Percentiles rank a stretch among this genome's conserved stretches.
phyloP scores from a whole-genome alignment of 345 rosid species.

The Pistacia atlantica region DNA sequence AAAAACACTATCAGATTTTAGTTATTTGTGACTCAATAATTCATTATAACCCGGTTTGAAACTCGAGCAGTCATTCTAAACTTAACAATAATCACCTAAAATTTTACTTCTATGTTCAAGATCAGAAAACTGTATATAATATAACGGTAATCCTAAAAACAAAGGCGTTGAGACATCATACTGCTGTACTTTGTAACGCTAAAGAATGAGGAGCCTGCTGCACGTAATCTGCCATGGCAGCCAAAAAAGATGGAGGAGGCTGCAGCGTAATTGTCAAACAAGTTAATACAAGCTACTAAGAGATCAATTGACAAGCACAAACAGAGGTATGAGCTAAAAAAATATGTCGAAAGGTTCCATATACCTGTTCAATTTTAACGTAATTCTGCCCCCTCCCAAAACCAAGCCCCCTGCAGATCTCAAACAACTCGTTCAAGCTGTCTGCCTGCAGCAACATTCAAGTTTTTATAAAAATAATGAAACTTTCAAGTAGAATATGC shows the following conservation, averaged over 20 bases:
- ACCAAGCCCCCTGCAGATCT: constrained; percentile 30
- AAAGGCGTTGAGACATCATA: constrained; percentile 13
- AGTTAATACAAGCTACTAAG: constrained; percentile 8
- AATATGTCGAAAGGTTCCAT: neutral
- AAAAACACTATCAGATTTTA: neutral
- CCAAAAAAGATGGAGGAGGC: constrained; percentile 37
- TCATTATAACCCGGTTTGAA: neutral
- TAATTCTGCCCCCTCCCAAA: constrained; percentile 27
- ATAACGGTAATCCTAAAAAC: neutral
- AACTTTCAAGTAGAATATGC: neutral
- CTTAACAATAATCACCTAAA: no score
- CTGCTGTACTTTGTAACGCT: constrained; percentile 24
- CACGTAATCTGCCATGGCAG: constrained; percentile 42
- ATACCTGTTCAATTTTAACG: constrained; percentile 37
- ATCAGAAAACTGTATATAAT: no score
- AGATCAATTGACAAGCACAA: neutral
- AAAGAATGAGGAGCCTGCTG: constrained; percentile 26
- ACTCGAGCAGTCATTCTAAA: neutral
- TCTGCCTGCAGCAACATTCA: constrained; percentile 31
- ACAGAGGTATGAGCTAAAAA: neutral
- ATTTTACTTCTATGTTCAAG: no score
- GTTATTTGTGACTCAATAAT: neutral
- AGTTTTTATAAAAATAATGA: neutral
- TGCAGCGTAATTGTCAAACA: constrained; percentile 23
- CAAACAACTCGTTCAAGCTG: constrained; percentile 35